Conservation (phyloP, 225 moss, liverwort and hornwort genomes). For the Anthoceros angustus region DNA sequence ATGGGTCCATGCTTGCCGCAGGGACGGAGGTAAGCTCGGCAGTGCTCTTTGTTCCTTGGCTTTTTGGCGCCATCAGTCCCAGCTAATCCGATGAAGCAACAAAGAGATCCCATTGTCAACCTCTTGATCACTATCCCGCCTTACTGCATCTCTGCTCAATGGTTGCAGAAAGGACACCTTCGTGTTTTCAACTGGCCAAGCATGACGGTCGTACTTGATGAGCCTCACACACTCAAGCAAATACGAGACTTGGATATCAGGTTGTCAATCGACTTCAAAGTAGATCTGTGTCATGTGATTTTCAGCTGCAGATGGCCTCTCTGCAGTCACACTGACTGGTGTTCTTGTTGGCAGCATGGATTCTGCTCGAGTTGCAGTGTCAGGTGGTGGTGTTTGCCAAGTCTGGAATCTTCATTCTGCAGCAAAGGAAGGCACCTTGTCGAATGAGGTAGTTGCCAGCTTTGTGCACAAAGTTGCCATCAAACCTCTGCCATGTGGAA, state of each 20-base stretch:
- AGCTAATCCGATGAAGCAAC: neutral
- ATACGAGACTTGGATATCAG: conserved; percentile 1
- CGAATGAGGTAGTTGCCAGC: neutral
- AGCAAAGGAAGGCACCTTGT: neutral
- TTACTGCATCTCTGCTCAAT: neutral
- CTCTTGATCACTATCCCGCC: neutral
- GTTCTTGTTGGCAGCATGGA: neutral
- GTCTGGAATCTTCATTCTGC: neutral
- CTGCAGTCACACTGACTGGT: neutral
- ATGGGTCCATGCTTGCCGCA: conserved; percentile 1
- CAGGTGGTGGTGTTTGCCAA: neutral
- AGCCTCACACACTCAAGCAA: neutral
- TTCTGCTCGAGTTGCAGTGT: neutral
- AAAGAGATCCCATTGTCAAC: neutral
- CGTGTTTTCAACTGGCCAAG: conserved; percentile 1
- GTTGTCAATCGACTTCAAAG: neutral
- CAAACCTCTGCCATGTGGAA: neutral
- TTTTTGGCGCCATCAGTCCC: neutral
- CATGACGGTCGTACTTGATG: neutral
- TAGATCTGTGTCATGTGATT: neutral
- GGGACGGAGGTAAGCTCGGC: neutral
- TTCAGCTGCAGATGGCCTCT: neutral
- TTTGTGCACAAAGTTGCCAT: neutral
- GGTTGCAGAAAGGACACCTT: neutral
- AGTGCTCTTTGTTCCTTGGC: neutral